These are phyloP conservation scores for Xylariales sp. DNA, from an alignment of 2,329 filamentous ascomycete genomes.

Conservation along the genomic window DNA sequence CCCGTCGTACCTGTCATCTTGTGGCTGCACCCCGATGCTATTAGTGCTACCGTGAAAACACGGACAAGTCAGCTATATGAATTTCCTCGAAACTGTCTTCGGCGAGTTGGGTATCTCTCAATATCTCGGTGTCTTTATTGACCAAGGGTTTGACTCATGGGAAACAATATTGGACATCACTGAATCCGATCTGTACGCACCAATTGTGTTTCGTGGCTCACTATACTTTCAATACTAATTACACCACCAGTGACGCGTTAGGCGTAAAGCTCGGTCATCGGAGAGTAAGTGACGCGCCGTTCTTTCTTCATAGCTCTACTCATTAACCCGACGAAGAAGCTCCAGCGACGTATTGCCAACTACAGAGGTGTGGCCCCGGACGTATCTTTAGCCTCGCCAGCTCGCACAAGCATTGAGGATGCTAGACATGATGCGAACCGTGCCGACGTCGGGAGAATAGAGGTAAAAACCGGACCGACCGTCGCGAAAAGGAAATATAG, in stretches of 20 bases:
- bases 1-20: conserved; percentile 8
- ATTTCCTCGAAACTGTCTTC: conserved; percentile 72
- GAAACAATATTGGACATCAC: conserved; percentile 86
- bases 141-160: conserved; percentile 88
- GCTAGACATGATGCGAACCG: conserved; percentile 65
- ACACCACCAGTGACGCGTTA: conserved; percentile 69
- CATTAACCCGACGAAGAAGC: conserved; percentile 64
- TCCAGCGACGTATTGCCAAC: conserved; percentile 85
- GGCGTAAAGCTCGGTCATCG: conserved; percentile 84
- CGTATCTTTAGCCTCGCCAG: conserved; percentile 61
- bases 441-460: conserved; percentile 56
- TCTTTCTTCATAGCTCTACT: not conserved
- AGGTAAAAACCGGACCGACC: conserved; percentile 58
- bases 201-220: not conserved
- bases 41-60: conserved; percentile 31
- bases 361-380: conserved; percentile 71
- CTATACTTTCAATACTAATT: conserved; percentile 35
- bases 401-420: conserved; percentile 65
- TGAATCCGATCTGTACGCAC: conserved; percentile 80
- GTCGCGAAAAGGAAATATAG: conserved; percentile 78
- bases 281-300: conserved; percentile 65
- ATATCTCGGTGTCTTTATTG: conserved; percentile 77
- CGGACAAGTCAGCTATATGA: conserved; percentile 60
- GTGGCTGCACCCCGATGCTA: conserved; percentile 34
- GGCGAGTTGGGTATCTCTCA: conserved; percentile 81